phyloP scores from a whole-genome alignment of 768 basidiomycete genomes.

The Tylopilus rubrobrunneus region DNA sequence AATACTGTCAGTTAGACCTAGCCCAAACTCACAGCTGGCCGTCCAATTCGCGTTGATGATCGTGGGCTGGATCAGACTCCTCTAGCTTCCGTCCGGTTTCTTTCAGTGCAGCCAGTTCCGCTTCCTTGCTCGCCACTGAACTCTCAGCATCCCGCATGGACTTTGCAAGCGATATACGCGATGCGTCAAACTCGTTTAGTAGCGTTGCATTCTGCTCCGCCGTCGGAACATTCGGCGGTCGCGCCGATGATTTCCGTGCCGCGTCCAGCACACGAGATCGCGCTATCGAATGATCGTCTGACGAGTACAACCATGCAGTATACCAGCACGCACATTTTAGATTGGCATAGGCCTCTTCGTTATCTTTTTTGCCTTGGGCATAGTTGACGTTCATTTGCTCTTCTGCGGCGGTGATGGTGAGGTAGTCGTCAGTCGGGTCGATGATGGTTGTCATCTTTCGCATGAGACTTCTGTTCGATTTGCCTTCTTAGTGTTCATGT shows the following conservation, averaged over 20 bases:
- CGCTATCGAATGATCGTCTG: slow-evolving; percentile 37
- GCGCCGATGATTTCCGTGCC: slow-evolving; percentile 65
- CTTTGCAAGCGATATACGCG: slow-evolving; percentile 63
- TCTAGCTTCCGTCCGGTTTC: slow-evolving; percentile 61
- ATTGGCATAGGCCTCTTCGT: slow-evolving; percentile 62
- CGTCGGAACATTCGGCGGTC: slow-evolving; percentile 68
- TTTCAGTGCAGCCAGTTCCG: slow-evolving; percentile 63
- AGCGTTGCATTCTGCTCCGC: slow-evolving; percentile 55
- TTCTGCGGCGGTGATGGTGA: slow-evolving; percentile 71
- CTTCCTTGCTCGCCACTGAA: slow-evolving; percentile 61
- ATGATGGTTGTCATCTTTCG: slow-evolving; percentile 69
- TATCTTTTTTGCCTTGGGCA: slow-evolving; percentile 55
- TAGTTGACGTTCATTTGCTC: slow-evolving; percentile 61
- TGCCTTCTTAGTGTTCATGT: slow-evolving; percentile 1
- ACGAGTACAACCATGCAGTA: not conserved
- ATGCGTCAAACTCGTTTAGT: slow-evolving; percentile 63
- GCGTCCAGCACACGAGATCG: slow-evolving; percentile 62
- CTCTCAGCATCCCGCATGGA: slow-evolving; percentile 72
- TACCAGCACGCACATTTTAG: slow-evolving; percentile 49
- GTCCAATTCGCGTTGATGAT: slow-evolving; percentile 68
- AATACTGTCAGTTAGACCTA: not conserved
- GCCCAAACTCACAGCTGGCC: slow-evolving; percentile 53
- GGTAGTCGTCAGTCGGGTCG: slow-evolving; percentile 74
- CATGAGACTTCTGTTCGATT: slow-evolving; percentile 52
- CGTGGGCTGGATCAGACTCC: slow-evolving; percentile 65